Conservation (phyloP, 768 basidiomycete species). For the Mycena galopus region DNA sequence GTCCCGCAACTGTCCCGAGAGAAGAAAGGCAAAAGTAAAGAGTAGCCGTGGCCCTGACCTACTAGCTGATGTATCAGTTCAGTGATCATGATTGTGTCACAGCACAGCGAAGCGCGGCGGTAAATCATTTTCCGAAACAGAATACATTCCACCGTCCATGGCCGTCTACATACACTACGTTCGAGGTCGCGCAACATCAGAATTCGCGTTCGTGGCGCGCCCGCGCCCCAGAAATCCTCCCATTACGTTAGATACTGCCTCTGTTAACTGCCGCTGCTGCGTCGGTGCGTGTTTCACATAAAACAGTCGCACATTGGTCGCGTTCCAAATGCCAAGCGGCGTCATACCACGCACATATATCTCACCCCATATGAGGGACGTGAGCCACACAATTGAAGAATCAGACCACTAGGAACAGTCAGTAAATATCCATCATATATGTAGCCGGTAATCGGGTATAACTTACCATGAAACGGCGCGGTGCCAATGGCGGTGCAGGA, state of each 20-base stretch:
- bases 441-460: not conserved
- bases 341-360: conserved; percentile 92
- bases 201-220: too few species aligned
- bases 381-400: conserved; percentile 91
- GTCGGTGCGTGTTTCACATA: conserved; percentile 88
- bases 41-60: not conserved
- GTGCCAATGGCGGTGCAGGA: conserved; percentile 69
- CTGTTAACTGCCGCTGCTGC: conserved; percentile 79
- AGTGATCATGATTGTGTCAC: not conserved
- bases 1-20: conserved; percentile 19
- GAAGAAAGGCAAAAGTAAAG: conserved; percentile 8
- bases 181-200: conserved; percentile 46
- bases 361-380: conserved; percentile 95
- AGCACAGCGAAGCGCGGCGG: not conserved
- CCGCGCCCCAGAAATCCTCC: conserved; percentile 79
- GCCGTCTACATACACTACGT: conserved; percentile 3
- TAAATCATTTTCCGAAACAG: not conserved
- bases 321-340: conserved; percentile 90
- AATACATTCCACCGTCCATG: conserved; percentile 1
- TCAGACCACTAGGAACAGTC: conserved; percentile 83
- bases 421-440: conserved; percentile 11
- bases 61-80: conserved; percentile 7
- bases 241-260: conserved; percentile 84
- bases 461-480: conserved; percentile 83
- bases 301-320: conserved; percentile 90